These are phyloP conservation scores for Eucalyptus regnans DNA, from an alignment of 345 rosid genomes.

Conservation along the genomic window DNA sequence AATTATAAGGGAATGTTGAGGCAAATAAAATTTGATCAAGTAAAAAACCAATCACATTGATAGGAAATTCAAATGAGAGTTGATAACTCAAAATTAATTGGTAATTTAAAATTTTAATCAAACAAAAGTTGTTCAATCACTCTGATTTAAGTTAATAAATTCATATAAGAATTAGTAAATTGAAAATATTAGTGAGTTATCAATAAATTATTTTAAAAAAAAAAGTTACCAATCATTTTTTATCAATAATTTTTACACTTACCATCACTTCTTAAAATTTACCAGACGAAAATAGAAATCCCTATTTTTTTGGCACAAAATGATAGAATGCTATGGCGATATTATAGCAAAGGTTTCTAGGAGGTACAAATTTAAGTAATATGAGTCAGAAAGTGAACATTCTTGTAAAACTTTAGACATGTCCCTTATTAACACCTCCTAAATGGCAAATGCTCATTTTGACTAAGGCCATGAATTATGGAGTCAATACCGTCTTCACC, in stretches of 20 bases:
- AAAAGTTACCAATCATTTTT: not conserved
- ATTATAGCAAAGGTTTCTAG: not conserved
- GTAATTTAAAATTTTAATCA: not conserved
- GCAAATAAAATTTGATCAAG: too few relatives aligned
- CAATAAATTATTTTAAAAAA: too few relatives aligned
- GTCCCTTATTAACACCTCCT: not conserved
- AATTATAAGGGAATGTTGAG: not conserved
- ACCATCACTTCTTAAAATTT: not conserved
- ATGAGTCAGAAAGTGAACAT: not conserved
- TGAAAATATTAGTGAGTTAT: too few relatives aligned
- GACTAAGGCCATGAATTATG: not conserved
- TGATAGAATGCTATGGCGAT: accelerated
- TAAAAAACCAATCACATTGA: not conserved
- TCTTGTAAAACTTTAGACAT: not conserved
- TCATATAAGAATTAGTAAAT: too few relatives aligned
- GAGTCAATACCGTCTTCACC: not conserved
- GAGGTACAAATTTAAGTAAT: not conserved
- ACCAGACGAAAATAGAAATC: not conserved
- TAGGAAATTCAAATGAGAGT: not conserved
- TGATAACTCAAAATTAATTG: not conserved
- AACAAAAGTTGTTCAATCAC: not conserved
- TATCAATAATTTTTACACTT: not conserved
- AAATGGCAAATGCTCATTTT: not conserved
- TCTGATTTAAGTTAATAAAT: not conserved
- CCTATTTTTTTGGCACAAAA: not conserved